phyloP scores from a whole-genome alignment of 139 green algal species.

The Yamagishiella unicocca region DNA sequence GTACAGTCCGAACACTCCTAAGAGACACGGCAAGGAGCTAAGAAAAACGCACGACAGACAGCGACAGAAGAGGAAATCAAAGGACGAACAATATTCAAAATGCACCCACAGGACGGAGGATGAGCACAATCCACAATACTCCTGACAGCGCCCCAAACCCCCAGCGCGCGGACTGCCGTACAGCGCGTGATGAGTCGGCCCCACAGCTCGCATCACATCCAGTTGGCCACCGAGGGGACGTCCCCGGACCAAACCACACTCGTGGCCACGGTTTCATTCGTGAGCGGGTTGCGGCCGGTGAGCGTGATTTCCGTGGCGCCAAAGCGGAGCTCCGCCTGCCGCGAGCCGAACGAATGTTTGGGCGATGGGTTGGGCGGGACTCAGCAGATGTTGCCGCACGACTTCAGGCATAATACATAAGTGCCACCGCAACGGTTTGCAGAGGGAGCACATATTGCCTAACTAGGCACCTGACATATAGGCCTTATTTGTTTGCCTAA shows the following conservation, averaged over 20 bases:
- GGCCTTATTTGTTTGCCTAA: neutral
- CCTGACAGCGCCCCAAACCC: too few relatives aligned
- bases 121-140: too few relatives aligned
- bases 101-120: too few relatives aligned
- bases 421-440: neutral
- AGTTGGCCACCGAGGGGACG: too few relatives aligned
- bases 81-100: too few relatives aligned
- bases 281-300: neutral
- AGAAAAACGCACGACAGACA: too few relatives aligned
- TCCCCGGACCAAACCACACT: constrained; percentile 1
- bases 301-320: constrained; percentile 23
- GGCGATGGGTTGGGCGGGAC: neutral
- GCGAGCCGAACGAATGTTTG: neutral
- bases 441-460: neutral
- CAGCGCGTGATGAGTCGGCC: too few relatives aligned
- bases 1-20: too few relatives aligned
- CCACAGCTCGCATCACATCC: too few relatives aligned
- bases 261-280: neutral
- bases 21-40: too few relatives aligned
- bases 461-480: neutral
- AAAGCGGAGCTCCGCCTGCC: constrained; percentile 13
- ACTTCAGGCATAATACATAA: neutral
- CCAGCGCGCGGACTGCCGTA: too few relatives aligned
- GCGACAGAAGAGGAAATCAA: too few relatives aligned
- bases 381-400: neutral